phyloP scores from a whole-genome alignment of 2,329 filamentous ascomycete species.

The Penicillium polonicum region DNA sequence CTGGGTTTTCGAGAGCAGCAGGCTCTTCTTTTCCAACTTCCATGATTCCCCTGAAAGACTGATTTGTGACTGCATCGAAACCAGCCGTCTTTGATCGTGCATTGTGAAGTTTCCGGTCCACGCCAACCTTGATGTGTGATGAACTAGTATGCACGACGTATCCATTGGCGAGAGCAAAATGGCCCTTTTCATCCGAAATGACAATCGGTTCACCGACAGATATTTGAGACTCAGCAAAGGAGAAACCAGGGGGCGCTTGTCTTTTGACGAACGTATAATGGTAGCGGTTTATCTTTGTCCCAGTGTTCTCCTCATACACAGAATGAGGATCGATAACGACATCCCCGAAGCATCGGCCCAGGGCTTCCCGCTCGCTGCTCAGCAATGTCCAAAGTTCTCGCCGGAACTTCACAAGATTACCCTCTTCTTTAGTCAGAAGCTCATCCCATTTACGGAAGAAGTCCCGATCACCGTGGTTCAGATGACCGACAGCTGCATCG shows the following conservation, averaged over 20 bases:
- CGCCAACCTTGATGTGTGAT: slow-evolving; percentile 77
- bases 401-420: slow-evolving; percentile 79
- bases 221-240: slow-evolving; percentile 88
- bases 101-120: slow-evolving; percentile 87
- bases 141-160: slow-evolving; percentile 78
- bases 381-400: slow-evolving; percentile 96
- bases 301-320: slow-evolving; percentile 65
- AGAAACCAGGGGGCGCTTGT: slow-evolving; percentile 61
- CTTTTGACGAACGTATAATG: slow-evolving; percentile 81
- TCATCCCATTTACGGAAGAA: slow-evolving; percentile 97
- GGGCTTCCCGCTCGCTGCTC: slow-evolving; percentile 80
- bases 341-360: slow-evolving; percentile 85
- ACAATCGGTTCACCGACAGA: slow-evolving; percentile 86
- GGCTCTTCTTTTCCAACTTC: slow-evolving; percentile 64
- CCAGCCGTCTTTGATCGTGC: slow-evolving; percentile 71
- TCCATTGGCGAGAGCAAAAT: slow-evolving; percentile 91
- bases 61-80: slow-evolving; percentile 75
- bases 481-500: slow-evolving; percentile 72
- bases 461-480: slow-evolving; percentile 70
- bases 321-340: slow-evolving; percentile 80
- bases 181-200: slow-evolving; percentile 91
- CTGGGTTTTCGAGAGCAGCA: slow-evolving; percentile 38
- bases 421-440: slow-evolving; percentile 90
- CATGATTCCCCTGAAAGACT: slow-evolving; percentile 90
- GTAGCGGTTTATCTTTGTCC: slow-evolving; percentile 85